Conservation (phyloP, 208 protist genomes). For the Porcisia hertigi region DNA sequence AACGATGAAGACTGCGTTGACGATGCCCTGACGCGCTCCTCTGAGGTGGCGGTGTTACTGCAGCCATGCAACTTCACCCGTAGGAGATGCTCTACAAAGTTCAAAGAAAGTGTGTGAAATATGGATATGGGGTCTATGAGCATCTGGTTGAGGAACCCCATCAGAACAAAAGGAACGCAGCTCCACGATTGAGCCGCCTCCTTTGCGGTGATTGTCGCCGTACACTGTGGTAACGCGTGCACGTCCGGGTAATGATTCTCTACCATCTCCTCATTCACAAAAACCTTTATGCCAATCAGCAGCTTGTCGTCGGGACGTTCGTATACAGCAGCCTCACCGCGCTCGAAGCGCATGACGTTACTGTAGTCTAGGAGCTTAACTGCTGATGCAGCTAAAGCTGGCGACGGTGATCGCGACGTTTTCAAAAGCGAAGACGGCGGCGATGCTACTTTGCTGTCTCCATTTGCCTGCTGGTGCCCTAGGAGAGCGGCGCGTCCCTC, state of each 20-base stretch:
- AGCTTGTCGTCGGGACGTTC: conserved; percentile 61
- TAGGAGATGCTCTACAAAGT: conserved; percentile 71
- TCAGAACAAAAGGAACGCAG: conserved; percentile 67
- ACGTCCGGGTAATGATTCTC: conserved; percentile 58
- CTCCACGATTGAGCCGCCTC: conserved; percentile 69
- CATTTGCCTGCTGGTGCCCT: background rate
- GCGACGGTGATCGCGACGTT: background rate
- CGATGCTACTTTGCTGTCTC: background rate
- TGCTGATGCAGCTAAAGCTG: background rate
- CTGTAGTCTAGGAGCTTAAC: conserved; percentile 2
- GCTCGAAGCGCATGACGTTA: conserved; percentile 25
- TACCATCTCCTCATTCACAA: conserved; percentile 64
- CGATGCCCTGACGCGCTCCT: background rate
- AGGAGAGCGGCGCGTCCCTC: conserved; percentile 12
- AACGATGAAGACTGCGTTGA: background rate
- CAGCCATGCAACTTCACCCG: conserved; percentile 33
- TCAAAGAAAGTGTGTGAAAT: conserved; percentile 66
- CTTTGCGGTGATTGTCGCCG: conserved; percentile 50
- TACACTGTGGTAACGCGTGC: conserved; percentile 64
- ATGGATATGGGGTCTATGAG: conserved; percentile 51
- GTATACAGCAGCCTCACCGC: conserved; percentile 45
- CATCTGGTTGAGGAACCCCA: conserved; percentile 63
- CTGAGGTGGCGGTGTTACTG: background rate
- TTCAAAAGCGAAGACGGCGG: background rate
- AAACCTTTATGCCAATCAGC: conserved; percentile 68